Evolutionary conservation across 2,329 filamentous ascomycete species (phyloP).

Genomic region (Trichoderma semiorbis): DNA sequence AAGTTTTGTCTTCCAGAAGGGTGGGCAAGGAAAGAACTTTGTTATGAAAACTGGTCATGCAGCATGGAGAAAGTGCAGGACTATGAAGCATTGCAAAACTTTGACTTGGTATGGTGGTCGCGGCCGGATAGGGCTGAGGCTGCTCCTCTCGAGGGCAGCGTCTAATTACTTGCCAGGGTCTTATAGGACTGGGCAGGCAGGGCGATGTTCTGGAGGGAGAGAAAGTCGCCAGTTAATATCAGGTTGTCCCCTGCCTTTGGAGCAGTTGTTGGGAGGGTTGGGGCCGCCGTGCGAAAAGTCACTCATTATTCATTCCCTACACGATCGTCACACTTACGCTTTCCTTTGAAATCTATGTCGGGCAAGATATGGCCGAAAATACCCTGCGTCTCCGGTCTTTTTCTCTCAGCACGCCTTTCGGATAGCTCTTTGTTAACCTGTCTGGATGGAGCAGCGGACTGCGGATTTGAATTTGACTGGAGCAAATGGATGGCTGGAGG

Average conservation of each 20-base stretch:
- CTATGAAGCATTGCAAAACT: slow-evolving; percentile 26
- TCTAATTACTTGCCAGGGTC: not conserved
- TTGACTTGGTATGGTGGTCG: slow-evolving; percentile 7
- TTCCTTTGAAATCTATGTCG: slow-evolving; percentile 22
- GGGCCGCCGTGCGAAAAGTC: slow-evolving; percentile 11
- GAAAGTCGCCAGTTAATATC: slow-evolving; percentile 16
- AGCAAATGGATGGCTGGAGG: slow-evolving; percentile 31
- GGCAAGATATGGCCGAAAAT: slow-evolving; percentile 22
- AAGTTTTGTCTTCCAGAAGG: slow-evolving; percentile 33
- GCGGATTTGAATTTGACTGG: slow-evolving; percentile 34
- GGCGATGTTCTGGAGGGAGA: slow-evolving; percentile 22
- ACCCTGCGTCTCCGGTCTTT: slow-evolving; percentile 19
- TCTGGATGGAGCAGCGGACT: slow-evolving; percentile 31
- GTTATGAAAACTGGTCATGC: slow-evolving; percentile 37
- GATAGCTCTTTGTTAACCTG: slow-evolving; percentile 28
- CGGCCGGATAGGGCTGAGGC: not conserved
- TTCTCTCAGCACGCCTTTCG: slow-evolving; percentile 26
- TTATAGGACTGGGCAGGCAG: not conserved
- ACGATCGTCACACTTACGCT: slow-evolving; percentile 21
- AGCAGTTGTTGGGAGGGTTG: slow-evolving; percentile 17
- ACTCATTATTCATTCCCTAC: slow-evolving; percentile 19
- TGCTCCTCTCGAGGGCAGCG: not conserved
- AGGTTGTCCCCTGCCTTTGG: slow-evolving; percentile 23
- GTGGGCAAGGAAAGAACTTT: slow-evolving; percentile 31
- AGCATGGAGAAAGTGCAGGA: slow-evolving; percentile 30